These are phyloP conservation scores for Lentithecium fluviatile DNA, from an alignment of 495 filamentous ascomycete species.

Conservation along the genomic window DNA sequence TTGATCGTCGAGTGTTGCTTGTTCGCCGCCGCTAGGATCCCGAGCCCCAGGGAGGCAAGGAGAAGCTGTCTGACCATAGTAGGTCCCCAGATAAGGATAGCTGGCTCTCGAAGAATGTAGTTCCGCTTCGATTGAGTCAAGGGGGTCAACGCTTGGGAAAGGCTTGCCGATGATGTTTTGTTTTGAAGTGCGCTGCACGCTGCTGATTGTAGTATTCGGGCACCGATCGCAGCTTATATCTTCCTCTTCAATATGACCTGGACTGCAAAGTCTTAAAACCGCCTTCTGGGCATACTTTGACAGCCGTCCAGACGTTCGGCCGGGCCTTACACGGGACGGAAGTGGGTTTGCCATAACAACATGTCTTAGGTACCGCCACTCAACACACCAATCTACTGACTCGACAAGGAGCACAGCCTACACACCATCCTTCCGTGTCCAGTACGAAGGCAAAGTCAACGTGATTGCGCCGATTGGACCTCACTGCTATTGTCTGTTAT, in stretches of 20 bases:
- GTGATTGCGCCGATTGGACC: too few species aligned
- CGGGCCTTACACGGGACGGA: background rate
- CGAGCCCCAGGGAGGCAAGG: constrained; percentile 32
- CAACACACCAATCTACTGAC: too few species aligned
- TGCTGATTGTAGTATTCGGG: constrained; percentile 1
- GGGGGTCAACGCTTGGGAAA: background rate
- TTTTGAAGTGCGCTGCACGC: background rate
- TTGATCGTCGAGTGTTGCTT: constrained; percentile 19
- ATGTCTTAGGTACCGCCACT: constrained; percentile 11
- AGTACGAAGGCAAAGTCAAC: too few species aligned
- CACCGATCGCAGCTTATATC: constrained; percentile 18
- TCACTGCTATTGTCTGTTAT: too few species aligned
- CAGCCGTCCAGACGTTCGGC: constrained; percentile 11
- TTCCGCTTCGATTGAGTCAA: background rate
- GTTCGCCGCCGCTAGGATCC: constrained; percentile 24
- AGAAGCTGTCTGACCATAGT: constrained; percentile 27
- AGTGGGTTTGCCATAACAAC: background rate
- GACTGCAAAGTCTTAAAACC: constrained; percentile 28
- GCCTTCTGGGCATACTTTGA: constrained; percentile 10
- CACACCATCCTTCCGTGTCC: background rate
- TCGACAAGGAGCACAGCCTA: background rate
- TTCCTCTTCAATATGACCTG: constrained; percentile 6
- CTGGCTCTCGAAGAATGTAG: constrained; percentile 2
- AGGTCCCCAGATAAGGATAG: background rate
- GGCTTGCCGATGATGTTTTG: background rate